Conservation (phyloP, 2,329 filamentous ascomycete species). For the Cladophialophora exuberans region DNA sequence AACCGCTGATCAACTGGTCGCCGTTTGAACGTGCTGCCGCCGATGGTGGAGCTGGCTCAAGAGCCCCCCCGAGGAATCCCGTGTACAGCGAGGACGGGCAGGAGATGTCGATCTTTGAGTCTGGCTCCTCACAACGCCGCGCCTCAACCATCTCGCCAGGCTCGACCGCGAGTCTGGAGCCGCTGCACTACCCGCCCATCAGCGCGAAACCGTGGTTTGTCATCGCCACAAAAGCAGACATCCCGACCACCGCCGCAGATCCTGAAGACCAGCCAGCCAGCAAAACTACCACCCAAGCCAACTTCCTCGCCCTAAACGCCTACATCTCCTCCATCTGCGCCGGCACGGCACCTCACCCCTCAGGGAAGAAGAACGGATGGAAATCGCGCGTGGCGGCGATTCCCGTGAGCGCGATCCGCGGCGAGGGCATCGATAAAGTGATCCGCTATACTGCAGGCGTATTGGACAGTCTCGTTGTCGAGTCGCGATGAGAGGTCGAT, state of each 20-base stretch:
- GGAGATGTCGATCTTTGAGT: conserved; percentile 29
- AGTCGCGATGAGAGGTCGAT: not conserved
- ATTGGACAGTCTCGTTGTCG: conserved; percentile 38
- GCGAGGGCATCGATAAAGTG: conserved; percentile 72
- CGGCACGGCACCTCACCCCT: conserved; percentile 72
- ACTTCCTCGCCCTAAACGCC: conserved; percentile 69
- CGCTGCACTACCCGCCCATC: conserved; percentile 67
- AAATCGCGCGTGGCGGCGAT: conserved; percentile 63
- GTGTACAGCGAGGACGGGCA: conserved; percentile 24
- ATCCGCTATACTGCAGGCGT: conserved; percentile 47
- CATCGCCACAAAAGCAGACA: conserved; percentile 89
- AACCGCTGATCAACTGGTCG: conserved; percentile 58
- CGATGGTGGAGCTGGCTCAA: not conserved
- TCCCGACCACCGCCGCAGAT: conserved; percentile 38
- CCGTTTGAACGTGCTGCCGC: conserved; percentile 32
- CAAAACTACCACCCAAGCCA: conserved; percentile 68
- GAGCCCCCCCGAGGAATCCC: conserved; percentile 7
- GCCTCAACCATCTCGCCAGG: not conserved
- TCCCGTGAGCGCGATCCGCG: conserved; percentile 86
- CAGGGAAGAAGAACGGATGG: conserved; percentile 69
- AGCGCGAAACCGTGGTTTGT: conserved; percentile 97
- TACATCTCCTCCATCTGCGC: conserved; percentile 71
- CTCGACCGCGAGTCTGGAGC: conserved; percentile 49
- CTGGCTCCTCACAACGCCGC: conserved; percentile 1
- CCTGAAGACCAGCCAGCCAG: conserved; percentile 17